Conservation (phyloP, 805 yeast genomes). For the Candida pini region DNA sequence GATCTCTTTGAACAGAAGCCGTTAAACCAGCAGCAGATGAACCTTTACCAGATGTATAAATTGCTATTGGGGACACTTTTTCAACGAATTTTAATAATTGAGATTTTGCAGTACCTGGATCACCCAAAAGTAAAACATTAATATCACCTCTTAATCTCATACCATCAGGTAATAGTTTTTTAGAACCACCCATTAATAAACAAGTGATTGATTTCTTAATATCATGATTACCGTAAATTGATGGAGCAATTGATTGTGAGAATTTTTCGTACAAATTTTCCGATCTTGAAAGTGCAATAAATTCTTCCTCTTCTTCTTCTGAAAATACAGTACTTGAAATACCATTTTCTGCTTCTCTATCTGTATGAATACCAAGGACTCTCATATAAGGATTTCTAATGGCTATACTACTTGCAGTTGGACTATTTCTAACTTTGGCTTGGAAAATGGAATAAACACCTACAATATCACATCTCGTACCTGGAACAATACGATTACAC, state of each 20-base stretch:
- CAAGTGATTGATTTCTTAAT: constrained; percentile 93
- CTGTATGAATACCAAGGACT: constrained; percentile 82
- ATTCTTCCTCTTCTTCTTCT: constrained; percentile 93
- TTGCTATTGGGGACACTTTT: constrained; percentile 88
- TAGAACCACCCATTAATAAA: constrained; percentile 89
- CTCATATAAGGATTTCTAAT: constrained; percentile 88
- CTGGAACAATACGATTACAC: constrained; percentile 90
- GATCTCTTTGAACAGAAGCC: constrained; percentile 93
- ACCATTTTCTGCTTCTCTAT: constrained; percentile 53
- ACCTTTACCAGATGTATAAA: constrained; percentile 98
- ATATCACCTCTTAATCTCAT: constrained; percentile 97
- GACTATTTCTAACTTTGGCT: constrained; percentile 47
- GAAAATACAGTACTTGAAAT: constrained; percentile 51
- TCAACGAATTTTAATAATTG: constrained; percentile 93
- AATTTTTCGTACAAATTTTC: constrained; percentile 86
- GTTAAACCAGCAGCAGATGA: constrained; percentile 99
- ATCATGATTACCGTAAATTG: constrained; percentile 90
- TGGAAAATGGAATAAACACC: constrained; percentile 93
- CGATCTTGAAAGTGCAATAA: constrained; percentile 68
- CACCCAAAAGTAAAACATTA: constrained; percentile 89
- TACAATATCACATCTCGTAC: constrained; percentile 84
- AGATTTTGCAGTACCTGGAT: constrained; percentile 98
- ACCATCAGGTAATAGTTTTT: constrained; percentile 89
- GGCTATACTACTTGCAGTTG: constrained; percentile 62
- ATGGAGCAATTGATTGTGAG: constrained; percentile 88